phyloP scores from a whole-genome alignment of 2,329 filamentous ascomycete species.

The Beauveria medogensis region DNA sequence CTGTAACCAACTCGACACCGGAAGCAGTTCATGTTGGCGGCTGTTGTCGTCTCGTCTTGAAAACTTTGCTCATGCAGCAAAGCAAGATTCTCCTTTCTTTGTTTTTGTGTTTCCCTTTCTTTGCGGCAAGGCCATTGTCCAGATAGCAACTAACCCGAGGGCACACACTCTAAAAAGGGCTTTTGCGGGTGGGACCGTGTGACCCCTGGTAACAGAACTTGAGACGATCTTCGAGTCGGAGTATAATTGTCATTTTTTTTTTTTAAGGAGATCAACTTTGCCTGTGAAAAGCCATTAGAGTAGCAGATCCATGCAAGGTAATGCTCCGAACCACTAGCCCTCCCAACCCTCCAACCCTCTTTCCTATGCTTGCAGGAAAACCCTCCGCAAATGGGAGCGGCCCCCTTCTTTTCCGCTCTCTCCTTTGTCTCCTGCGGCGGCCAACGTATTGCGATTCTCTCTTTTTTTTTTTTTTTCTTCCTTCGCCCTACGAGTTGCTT shows the following conservation, averaged over 20 bases:
- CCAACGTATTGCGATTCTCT: too few relatives aligned
- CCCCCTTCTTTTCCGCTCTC: background rate
- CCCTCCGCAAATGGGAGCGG: background rate
- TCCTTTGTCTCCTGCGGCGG: background rate
- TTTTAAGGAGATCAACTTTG: slow-evolving; percentile 19
- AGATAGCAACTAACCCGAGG: background rate
- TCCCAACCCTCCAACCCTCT: background rate
- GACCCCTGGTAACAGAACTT: slow-evolving; percentile 14
- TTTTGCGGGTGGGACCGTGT: background rate
- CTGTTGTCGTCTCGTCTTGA: slow-evolving; percentile 1
- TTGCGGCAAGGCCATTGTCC: background rate
- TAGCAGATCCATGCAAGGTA: slow-evolving; percentile 30
- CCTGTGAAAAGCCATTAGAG: slow-evolving; percentile 37
- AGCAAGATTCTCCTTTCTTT: background rate
- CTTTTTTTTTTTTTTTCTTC: too few relatives aligned
- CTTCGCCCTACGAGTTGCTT: too few relatives aligned
- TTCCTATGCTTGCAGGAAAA: background rate
- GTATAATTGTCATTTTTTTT: slow-evolving; percentile 6
- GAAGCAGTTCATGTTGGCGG: background rate
- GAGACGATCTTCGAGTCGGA: slow-evolving; percentile 23
- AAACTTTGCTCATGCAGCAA: slow-evolving; percentile 1
- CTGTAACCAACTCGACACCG: slow-evolving; percentile 10
- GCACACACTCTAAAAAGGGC: background rate
- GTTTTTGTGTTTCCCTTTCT: background rate
- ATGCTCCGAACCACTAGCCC: slow-evolving; percentile 5